phyloP scores from a whole-genome alignment of 2,329 filamentous ascomycete genomes.

The Septoria linicola region DNA sequence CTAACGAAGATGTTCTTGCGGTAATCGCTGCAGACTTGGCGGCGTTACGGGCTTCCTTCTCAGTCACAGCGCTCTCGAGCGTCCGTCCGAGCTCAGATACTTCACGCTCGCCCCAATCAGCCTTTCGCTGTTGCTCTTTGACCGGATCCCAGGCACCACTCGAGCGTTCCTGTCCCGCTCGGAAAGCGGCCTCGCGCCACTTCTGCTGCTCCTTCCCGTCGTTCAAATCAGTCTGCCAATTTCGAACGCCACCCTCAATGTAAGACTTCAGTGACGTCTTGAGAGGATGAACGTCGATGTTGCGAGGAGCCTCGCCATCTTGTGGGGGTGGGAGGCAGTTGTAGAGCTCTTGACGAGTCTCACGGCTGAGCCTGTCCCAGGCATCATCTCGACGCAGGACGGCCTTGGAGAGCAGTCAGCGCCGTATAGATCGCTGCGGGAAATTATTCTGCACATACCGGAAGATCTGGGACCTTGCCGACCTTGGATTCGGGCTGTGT shows the following conservation, averaged over 20 bases:
- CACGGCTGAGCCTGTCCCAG: slow-evolving; percentile 31
- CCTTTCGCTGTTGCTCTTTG: slow-evolving; percentile 55
- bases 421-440: background rate
- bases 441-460: slow-evolving; percentile 19
- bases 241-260: slow-evolving; percentile 54
- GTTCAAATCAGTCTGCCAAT: slow-evolving; percentile 57
- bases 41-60: slow-evolving; percentile 5
- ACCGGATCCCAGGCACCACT: slow-evolving; percentile 58
- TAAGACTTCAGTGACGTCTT: slow-evolving; percentile 46
- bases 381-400: slow-evolving; percentile 34
- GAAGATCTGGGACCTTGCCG: slow-evolving; percentile 27
- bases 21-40: too few relatives aligned
- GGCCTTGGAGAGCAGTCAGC: slow-evolving; percentile 26
- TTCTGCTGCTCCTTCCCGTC: slow-evolving; percentile 57
- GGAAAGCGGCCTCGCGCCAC: slow-evolving; percentile 57
- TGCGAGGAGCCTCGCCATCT: slow-evolving; percentile 34
- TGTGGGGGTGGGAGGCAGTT: slow-evolving; percentile 32
- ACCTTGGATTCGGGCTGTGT: slow-evolving; percentile 31
- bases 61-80: background rate
- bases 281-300: slow-evolving; percentile 42
- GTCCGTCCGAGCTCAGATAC: background rate
- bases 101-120: slow-evolving; percentile 51
- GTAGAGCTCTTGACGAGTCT: slow-evolving; percentile 32
- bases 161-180: slow-evolving; percentile 53
- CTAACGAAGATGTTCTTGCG: too few relatives aligned